These are phyloP conservation scores for Tuber microsphaerosporum DNA, from an alignment of 495 filamentous ascomycete genomes.

Conservation along the genomic window DNA sequence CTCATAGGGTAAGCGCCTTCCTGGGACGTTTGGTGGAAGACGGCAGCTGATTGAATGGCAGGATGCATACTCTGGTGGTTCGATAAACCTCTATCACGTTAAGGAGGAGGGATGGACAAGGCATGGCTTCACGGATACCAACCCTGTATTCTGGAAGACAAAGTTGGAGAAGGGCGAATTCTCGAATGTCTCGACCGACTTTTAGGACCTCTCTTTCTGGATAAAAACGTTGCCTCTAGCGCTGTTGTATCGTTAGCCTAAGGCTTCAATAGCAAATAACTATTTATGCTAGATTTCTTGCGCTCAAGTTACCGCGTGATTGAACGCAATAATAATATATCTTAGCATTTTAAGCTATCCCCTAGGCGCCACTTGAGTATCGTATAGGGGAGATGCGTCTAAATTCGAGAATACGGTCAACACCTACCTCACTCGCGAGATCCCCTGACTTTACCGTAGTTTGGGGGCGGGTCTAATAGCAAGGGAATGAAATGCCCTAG, in stretches of 20 bases:
- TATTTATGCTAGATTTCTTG: background rate
- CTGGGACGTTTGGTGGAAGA: background rate
- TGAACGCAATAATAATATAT: background rate
- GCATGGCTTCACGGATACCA: constrained; percentile 91
- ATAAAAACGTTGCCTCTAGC: background rate
- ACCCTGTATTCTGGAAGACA: constrained; percentile 97
- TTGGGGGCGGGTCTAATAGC: background rate
- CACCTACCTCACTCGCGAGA: background rate
- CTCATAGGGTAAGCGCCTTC: constrained; percentile 55
- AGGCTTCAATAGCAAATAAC: background rate
- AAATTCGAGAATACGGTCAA: background rate
- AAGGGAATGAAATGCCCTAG: background rate
- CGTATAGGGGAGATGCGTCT: background rate
- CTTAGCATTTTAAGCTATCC: background rate
- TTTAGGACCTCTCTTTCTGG: constrained; percentile 42
- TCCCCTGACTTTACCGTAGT: background rate
- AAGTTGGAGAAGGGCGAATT: constrained; percentile 98
- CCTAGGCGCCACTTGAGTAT: background rate
- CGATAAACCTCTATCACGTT: constrained; percentile 97
- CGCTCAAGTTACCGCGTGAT: background rate
- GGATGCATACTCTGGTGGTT: constrained; percentile 95
- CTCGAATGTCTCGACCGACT: constrained; percentile 82
- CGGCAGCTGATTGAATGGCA: constrained; percentile 15
- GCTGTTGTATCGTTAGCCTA: background rate
- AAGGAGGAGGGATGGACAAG: constrained; percentile 98